Conservation (phyloP, 2,329 filamentous ascomycete genomes). For the Paraphoma sp. region DNA sequence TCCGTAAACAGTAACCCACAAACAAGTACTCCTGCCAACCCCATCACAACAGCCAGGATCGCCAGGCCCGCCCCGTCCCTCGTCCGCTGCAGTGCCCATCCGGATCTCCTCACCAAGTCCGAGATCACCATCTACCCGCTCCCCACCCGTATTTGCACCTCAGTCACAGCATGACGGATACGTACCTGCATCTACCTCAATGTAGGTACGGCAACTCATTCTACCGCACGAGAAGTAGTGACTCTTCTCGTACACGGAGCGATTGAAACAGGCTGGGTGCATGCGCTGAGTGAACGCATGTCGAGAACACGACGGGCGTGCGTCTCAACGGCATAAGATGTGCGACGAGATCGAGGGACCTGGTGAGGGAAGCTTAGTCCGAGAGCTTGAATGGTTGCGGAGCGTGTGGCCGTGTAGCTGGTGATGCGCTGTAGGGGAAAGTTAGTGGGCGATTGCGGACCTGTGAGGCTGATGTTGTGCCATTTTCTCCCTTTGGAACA, state of each 20-base stretch:
- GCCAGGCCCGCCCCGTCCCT: not conserved
- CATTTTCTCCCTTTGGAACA: not conserved
- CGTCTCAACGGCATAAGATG: not conserved
- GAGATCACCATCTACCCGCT: not conserved
- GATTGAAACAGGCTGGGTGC: not conserved
- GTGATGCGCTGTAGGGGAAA: not conserved
- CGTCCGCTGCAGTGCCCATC: not conserved
- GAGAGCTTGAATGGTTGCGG: not conserved
- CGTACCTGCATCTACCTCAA: no score
- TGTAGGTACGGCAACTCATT: not conserved
- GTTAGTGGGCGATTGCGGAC: not conserved
- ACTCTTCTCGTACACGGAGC: no score
- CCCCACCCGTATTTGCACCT: no score
- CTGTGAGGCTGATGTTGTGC: not conserved
- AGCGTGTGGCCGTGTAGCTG: not conserved
- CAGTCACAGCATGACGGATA: no score
- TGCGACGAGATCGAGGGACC: not conserved
- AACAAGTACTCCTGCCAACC: no score
- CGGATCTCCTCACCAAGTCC: not conserved
- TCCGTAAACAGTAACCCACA: no score
- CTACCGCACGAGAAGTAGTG: not conserved
- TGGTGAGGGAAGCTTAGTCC: not conserved
- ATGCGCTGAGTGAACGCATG: not conserved
- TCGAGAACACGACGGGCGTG: not conserved
- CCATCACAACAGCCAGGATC: not conserved